phyloP scores from a whole-genome alignment of 371 early-diverging fungal species.

The Apophysomyces ossiformis region DNA sequence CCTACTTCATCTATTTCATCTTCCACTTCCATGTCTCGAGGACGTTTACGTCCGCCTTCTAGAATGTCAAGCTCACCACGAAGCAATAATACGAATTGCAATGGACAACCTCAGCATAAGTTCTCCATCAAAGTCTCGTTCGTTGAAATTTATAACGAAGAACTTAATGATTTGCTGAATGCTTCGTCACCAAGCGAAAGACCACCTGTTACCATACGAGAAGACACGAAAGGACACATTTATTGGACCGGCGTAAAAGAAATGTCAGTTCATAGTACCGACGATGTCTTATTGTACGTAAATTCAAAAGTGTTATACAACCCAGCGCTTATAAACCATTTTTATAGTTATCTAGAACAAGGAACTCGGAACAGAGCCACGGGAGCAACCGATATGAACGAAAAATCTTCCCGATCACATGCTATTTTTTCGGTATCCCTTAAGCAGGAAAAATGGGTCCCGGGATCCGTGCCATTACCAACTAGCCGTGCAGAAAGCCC shows the following conservation, averaged over 20 bases:
- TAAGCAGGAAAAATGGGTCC: conserved; percentile 66
- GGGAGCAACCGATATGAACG: conserved; percentile 98
- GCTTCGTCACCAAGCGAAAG: conserved; percentile 54
- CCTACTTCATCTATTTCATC: conserved; percentile 30
- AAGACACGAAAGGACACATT: conserved; percentile 92
- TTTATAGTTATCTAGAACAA: conserved; percentile 64
- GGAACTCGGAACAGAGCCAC: conserved; percentile 90
- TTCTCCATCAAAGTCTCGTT: conserved; percentile 68
- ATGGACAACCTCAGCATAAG: conserved; percentile 18
- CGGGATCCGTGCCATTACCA: conserved; percentile 50
- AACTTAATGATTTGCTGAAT: conserved; percentile 84
- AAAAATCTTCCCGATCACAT: conserved; percentile 94
- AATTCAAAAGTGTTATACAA: background rate
- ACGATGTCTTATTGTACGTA: conserved; percentile 75
- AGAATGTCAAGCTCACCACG: background rate
- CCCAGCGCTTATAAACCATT: background rate
- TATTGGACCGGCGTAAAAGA: conserved; percentile 91
- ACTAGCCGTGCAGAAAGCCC: conserved; percentile 38
- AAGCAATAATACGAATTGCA: too few relatives aligned
- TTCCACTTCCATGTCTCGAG: conserved; percentile 14
- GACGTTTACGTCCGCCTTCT: conserved; percentile 24
- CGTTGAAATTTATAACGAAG: conserved; percentile 98
- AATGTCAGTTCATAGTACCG: conserved; percentile 71
- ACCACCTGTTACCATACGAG: conserved; percentile 83
- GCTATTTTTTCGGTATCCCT: conserved; percentile 95